These are phyloP conservation scores for Venturia aucupariae DNA, from an alignment of 2,329 filamentous ascomycete species.

Conservation along the genomic window DNA sequence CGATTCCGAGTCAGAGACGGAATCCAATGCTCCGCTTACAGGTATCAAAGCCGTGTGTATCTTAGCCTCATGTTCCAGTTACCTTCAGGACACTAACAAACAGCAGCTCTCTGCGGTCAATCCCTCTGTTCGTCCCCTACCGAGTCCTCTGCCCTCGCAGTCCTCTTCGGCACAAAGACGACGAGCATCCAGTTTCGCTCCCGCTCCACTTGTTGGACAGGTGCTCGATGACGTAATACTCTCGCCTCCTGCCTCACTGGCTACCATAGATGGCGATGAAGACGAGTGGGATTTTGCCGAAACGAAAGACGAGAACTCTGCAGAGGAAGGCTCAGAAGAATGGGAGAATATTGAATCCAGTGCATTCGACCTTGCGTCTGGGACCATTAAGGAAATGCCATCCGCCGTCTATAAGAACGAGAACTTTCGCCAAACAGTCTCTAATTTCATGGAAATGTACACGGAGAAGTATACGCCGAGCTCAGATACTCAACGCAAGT, in stretches of 20 bases:
- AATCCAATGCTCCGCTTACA: neutral
- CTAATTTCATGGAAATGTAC: neutral
- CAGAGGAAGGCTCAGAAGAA: neutral
- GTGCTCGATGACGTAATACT: neutral
- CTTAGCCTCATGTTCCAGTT: no score
- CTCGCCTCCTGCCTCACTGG: neutral
- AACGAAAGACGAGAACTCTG: neutral
- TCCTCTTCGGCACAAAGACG: neutral
- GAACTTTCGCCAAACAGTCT: neutral
- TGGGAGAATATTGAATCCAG: constrained; percentile 4
- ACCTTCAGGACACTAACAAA: neutral
- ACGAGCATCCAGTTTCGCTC: neutral
- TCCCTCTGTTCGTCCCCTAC: neutral
- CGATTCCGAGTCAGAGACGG: neutral
- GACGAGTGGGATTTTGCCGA: neutral
- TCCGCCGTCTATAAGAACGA: neutral
- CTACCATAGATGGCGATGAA: neutral
- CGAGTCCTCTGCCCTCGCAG: neutral
- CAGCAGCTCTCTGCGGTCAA: neutral
- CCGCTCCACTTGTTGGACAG: neutral
- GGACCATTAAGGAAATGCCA: neutral
- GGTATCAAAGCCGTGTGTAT: neutral
- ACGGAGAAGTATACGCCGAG: neutral
- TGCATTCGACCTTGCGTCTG: neutral
- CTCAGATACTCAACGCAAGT: neutral